A percentile compares a stretch with the other conserved stretches of the same genome.
Conservation (phyloP, 2,329 filamentous ascomycete genomes). For the Fusarium globosum region DNA sequence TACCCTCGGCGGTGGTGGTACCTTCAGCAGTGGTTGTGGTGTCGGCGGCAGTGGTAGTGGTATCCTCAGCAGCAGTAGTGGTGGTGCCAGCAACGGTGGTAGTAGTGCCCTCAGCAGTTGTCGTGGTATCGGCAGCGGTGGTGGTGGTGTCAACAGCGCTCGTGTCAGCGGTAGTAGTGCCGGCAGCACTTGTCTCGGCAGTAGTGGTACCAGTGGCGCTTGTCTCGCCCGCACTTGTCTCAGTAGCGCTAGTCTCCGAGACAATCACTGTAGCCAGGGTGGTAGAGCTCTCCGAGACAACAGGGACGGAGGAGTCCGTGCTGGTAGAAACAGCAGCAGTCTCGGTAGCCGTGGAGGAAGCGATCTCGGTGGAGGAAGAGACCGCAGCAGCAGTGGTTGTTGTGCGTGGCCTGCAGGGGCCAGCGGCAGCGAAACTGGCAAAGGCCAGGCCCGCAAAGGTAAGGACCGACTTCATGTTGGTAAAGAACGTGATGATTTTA, state of each 20-base stretch:
- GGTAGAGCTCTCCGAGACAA: neutral
- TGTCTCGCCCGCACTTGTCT: neutral
- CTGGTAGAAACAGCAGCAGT: neutral
- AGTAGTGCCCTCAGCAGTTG: neutral
- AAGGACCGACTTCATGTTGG: conserved; percentile 3
- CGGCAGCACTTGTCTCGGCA: neutral
- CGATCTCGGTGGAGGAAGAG: neutral
- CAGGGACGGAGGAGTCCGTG: neutral
- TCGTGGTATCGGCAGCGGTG: neutral
- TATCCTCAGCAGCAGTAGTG: fast-evolving
- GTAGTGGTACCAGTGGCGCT: neutral
- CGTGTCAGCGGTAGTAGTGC: neutral
- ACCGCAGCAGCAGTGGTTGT: neutral
- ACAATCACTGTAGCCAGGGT: neutral
- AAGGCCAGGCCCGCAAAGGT: conserved; percentile 2
- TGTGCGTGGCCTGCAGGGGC: neutral
- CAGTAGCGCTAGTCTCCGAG: neutral
- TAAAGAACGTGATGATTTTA: neutral
- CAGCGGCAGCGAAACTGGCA: neutral
- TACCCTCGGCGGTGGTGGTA: neutral
- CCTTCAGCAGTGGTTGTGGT: neutral
- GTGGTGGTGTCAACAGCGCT: neutral
- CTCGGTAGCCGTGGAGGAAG: neutral
- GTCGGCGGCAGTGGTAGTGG: fast-evolving
- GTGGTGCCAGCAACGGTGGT: neutral